Base-by-base conservation (phyloP, 1,139 yeast species). In the Blastobotrys raffinosifermentans region DNA sequence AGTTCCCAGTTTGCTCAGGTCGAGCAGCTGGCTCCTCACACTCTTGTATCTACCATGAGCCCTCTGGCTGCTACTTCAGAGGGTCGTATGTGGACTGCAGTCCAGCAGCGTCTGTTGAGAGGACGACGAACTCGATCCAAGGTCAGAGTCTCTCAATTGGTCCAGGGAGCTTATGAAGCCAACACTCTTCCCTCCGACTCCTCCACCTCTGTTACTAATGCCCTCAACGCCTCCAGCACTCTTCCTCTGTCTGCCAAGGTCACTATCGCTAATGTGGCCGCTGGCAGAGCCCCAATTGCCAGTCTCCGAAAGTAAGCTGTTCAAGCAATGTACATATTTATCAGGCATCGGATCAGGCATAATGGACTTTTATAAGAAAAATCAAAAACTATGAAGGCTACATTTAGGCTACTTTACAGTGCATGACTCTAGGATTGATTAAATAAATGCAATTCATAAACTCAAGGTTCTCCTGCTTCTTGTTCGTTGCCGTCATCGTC, bases 181-280 rank as follows among this genome's bases (percentile, higher is more conserved):
- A 18, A 39, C 30, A 9, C 26, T 32, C 34, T 39, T 3, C 34
- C 39, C 26, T 29, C 35, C 11, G 38, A 45, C 3, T 37, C 49
- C 5, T 40, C 39, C 19, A 22, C 34, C 14, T 31, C 45, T 15
- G 35, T 50, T 15, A 45, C 50, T 30, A 41, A 47, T 26, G 35
- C 46, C 14, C 40, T 57, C 26, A 50, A 51, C 34, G 44, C 51
- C 29, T 55, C 57, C 43, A 33, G 42, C 13, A 38, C 48, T 4
- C 38, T 51, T 25, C 34, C 45, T n/a, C 46, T 45, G 9, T 42
- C 47, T 15, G 45, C 51, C 18, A 50, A 52, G 37, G 40, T 38
- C 35, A 44, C 54, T 29, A 32, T 57, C 21, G 43, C 51, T 9
- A 41, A 46, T 18, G 45, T 57, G 13, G 58, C 56, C 1, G 43